Conservation (phyloP, 208 protist species). For the Spongospora subterranea region DNA sequence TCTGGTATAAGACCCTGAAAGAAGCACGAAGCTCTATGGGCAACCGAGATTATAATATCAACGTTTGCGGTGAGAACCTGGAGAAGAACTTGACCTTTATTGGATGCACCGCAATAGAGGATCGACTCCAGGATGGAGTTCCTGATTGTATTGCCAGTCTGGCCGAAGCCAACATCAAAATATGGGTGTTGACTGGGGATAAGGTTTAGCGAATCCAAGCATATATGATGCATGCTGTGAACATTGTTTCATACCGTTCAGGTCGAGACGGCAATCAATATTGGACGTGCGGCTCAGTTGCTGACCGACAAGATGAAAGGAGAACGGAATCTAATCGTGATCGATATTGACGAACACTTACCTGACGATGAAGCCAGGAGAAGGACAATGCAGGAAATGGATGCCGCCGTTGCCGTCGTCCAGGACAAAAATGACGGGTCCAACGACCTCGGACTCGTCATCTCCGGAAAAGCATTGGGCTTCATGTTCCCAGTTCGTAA, state of each 20-base stretch:
- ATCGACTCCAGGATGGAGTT: slow-evolving; percentile 77
- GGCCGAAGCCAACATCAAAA: slow-evolving; percentile 69
- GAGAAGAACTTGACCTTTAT: slow-evolving; percentile 73
- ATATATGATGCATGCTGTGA: background rate
- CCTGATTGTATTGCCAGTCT: slow-evolving; percentile 65
- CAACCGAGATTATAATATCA: slow-evolving; percentile 57
- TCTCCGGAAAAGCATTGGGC: slow-evolving; percentile 18
- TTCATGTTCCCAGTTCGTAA: slow-evolving; percentile 37
- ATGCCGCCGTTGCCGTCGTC: background rate
- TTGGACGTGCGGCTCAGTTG: slow-evolving; percentile 58
- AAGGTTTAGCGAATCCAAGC: slow-evolving; percentile 68
- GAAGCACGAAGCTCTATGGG: slow-evolving; percentile 56
- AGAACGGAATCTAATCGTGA: slow-evolving; percentile 21
- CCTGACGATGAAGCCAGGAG: background rate
- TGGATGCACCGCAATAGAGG: slow-evolving; percentile 78
- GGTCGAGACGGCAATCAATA: slow-evolving; percentile 68
- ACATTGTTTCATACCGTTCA: background rate
- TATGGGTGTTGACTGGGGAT: slow-evolving; percentile 83
- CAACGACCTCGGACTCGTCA: slow-evolving; percentile 7
- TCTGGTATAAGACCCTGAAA: slow-evolving; percentile 35
- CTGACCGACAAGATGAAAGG: slow-evolving; percentile 57
- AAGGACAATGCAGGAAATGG: slow-evolving; percentile 51
- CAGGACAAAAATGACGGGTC: background rate
- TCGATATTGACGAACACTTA: slow-evolving; percentile 52
- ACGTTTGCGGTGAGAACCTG: slow-evolving; percentile 56